phyloP scores from a whole-genome alignment of 345 rosid species.

The Iberis pinnata region DNA sequence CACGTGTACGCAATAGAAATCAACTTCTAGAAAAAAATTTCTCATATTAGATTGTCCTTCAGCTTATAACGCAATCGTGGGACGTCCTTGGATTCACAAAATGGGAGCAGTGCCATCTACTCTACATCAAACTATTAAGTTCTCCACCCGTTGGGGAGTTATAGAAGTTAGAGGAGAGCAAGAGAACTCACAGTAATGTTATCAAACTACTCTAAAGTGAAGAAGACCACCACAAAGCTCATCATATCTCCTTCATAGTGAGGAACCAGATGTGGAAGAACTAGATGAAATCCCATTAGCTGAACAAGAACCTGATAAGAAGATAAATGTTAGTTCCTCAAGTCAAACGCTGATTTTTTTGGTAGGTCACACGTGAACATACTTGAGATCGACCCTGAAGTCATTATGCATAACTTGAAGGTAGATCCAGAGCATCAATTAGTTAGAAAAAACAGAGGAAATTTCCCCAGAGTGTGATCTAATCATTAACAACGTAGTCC shows the following conservation, averaged over 20 bases:
- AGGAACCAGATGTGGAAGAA: background rate
- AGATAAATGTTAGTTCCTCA: no score
- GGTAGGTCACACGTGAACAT: no score
- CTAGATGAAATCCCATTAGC: background rate
- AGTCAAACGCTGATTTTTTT: no score
- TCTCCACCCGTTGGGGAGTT: background rate
- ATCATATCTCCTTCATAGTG: fast-evolving
- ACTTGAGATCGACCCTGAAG: no score
- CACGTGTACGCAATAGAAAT: background rate
- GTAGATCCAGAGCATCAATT: no score
- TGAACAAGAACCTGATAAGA: no score
- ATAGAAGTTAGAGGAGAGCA: background rate
- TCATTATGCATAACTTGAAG: no score
- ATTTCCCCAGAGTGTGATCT: no score
- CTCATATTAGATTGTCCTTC: background rate
- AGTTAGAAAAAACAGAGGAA: no score
- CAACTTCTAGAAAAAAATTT: background rate
- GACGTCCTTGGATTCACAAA: background rate
- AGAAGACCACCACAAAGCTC: background rate
- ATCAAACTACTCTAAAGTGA: background rate
- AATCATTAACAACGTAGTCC: no score
- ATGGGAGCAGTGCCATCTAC: background rate
- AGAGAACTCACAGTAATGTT: background rate
- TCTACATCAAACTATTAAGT: background rate
- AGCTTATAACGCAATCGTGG: background rate